These are phyloP conservation scores for Termitomyces sp. DNA, from an alignment of 1,284 basidiomycete genomes.

Conservation along the genomic window DNA sequence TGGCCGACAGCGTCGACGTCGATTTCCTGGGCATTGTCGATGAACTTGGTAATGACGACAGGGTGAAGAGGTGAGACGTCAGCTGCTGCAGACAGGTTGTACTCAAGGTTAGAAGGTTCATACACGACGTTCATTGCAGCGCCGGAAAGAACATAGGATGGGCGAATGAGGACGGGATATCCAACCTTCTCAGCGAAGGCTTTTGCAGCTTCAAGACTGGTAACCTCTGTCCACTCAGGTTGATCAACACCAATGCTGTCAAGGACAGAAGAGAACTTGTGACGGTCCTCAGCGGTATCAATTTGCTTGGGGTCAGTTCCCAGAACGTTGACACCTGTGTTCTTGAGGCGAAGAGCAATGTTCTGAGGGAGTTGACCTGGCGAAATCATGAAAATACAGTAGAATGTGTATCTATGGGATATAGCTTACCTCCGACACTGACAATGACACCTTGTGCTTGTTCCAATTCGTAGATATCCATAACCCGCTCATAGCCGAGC, in stretches of 20 bases:
- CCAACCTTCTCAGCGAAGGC: conserved; percentile 85
- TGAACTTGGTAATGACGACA: conserved; percentile 98
- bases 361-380: conserved; percentile 94
- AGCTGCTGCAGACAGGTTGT: conserved; percentile 92
- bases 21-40: conserved; percentile 96
- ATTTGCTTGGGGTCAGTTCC: conserved; percentile 96
- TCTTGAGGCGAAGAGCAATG: conserved; percentile 93
- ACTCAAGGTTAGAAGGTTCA: conserved; percentile 84
- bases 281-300: conserved; percentile 96
- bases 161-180: conserved; percentile 93
- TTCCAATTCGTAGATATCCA: conserved; percentile 99
- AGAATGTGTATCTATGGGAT: background rate
- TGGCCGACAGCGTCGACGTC: conserved; percentile 97
- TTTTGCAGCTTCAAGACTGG: conserved; percentile 87
- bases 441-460: conserved; percentile 91
- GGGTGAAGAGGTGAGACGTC: conserved; percentile 96
- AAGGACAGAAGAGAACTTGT: conserved; percentile 97
- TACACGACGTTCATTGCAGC: conserved; percentile 99
- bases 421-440: conserved; percentile 82
- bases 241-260: conserved; percentile 97
- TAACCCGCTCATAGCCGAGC: conserved; percentile 94
- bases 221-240: conserved; percentile 93
- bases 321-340: conserved; percentile 87
- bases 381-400: background rate
- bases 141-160: conserved; percentile 96